Conservation (phyloP, 371 early-diverging fungal genomes). For the Haplosporangium sp. region DNA sequence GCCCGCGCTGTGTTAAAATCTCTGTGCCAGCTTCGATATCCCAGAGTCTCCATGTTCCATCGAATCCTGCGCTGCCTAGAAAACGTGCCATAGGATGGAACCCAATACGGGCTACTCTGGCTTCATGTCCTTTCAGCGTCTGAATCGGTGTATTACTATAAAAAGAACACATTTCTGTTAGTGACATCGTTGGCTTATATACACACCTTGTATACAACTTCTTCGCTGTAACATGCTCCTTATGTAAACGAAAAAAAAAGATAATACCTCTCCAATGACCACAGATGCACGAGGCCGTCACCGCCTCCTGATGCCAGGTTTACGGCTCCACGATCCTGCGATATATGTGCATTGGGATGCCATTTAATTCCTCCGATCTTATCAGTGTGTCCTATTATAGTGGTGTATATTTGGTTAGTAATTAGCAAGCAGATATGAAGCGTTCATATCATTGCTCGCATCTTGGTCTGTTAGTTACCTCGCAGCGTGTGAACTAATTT, state of each 20-base stretch:
- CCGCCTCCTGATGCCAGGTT: slow-evolving; percentile 88
- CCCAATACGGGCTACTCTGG: slow-evolving; percentile 86
- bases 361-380: slow-evolving; percentile 90
- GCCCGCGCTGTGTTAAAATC: slow-evolving; percentile 93
- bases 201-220: not conserved
- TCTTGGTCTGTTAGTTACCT: slow-evolving; percentile 46
- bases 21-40: slow-evolving; percentile 83
- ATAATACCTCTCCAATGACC: slow-evolving; percentile 79
- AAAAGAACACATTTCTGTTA: not conserved
- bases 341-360: slow-evolving; percentile 85
- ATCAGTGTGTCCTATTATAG: slow-evolving; percentile 79
- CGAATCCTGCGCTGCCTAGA: slow-evolving; percentile 90
- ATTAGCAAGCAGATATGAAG: too few species aligned
- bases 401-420: too few species aligned
- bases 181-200: not conserved
- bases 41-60: slow-evolving; percentile 96
- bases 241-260: slow-evolving; percentile 22
- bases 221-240: not conserved
- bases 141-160: slow-evolving; percentile 81
- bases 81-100: slow-evolving; percentile 93
- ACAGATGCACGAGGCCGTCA: slow-evolving; percentile 82
- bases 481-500: slow-evolving; percentile 66
- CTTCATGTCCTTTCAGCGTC: slow-evolving; percentile 82
- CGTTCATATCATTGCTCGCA: not conserved
- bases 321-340: slow-evolving; percentile 66